These are phyloP conservation scores for Cichorium intybus DNA, from an alignment of 140 eudicot species.

Conservation along the genomic window DNA sequence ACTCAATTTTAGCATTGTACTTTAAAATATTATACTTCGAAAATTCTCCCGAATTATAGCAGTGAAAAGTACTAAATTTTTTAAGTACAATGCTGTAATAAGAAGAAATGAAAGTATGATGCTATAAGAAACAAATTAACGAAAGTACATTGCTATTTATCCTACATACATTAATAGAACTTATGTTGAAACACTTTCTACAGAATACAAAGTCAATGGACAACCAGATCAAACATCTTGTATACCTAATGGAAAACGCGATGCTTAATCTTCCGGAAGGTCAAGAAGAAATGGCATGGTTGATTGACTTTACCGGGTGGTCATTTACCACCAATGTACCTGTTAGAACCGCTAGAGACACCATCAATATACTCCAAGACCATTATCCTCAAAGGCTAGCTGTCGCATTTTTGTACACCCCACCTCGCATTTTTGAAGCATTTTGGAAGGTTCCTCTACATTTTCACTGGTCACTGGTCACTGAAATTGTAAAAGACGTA, in stretches of 20 bases:
- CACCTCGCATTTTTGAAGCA: slow-evolving; percentile 79
- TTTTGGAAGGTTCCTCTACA: slow-evolving; percentile 76
- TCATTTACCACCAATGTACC: slow-evolving; percentile 69
- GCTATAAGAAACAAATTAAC: too few species aligned
- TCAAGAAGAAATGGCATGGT: slow-evolving; percentile 90
- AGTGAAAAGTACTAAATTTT: neutral
- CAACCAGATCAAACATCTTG: slow-evolving; percentile 72
- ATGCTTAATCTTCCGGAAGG: slow-evolving; percentile 85
- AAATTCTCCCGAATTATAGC: neutral
- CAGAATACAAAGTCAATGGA: slow-evolving; percentile 79
- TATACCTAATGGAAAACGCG: slow-evolving; percentile 79
- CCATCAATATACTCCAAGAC: slow-evolving; percentile 63
- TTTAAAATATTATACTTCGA: neutral
- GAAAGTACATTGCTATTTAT: neutral
- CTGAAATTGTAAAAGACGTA: neutral
- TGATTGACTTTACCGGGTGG: slow-evolving; percentile 86
- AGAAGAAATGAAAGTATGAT: neutral
- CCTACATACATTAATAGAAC: neutral
- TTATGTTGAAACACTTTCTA: slow-evolving; percentile 4
- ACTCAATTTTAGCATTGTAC: neutral
- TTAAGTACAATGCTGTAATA: too few species aligned
- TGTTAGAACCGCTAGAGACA: slow-evolving; percentile 67
- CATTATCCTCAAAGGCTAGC: slow-evolving; percentile 89
- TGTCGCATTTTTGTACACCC: slow-evolving; percentile 67
- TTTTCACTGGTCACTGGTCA: neutral